Conservation (phyloP, 164 flowering plant species). For the Paratinospora sagittata region DNA sequence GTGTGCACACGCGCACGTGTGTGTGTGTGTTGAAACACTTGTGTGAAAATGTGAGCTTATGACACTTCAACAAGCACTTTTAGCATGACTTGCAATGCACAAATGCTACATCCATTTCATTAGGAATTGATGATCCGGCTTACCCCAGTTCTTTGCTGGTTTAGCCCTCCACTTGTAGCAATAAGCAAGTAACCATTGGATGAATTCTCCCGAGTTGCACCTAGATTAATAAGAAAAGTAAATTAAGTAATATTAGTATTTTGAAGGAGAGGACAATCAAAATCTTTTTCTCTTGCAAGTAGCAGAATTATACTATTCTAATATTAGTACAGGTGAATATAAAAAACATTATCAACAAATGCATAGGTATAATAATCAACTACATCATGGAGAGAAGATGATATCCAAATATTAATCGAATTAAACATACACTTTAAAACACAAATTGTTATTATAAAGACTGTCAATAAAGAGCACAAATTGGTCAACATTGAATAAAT, state of each 20-base stretch:
- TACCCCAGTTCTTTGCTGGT: slow-evolving; percentile 98
- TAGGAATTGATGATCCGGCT: slow-evolving; percentile 21
- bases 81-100: background rate
- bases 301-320: background rate
- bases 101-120: no score
- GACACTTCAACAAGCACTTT: slow-evolving; percentile 3
- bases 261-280: background rate
- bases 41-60: background rate
- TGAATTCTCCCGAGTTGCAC: slow-evolving; percentile 47
- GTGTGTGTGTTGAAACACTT: background rate
- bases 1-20: background rate
- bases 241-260: background rate
- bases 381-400: background rate
- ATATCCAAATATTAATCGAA: background rate
- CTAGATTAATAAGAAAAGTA: slow-evolving; percentile 28
- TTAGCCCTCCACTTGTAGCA: slow-evolving; percentile 96
- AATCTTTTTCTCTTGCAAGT: background rate
- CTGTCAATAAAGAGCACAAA: no score
- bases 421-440: background rate
- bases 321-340: background rate
- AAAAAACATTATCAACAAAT: no score
- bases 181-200: slow-evolving; percentile 94
- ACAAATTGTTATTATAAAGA: background rate
- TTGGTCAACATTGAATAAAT: no score
- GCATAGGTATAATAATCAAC: background rate